Evolutionary conservation across 768 basidiomycete genomes (phyloP).

Genomic region (Boletus bicolor): DNA sequence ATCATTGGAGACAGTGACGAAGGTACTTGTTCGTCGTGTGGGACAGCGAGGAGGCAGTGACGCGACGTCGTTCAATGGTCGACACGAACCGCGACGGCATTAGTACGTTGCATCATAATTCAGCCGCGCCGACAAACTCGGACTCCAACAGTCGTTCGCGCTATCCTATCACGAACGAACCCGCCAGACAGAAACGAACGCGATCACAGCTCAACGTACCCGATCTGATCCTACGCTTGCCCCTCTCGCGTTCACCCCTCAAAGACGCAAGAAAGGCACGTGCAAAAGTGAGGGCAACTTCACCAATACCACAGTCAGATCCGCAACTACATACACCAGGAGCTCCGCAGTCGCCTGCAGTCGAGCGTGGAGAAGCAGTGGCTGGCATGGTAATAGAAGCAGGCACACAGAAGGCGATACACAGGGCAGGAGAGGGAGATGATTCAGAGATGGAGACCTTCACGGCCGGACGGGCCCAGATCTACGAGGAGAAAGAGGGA

Average conservation of each 20-base stretch:
- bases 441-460: not conserved
- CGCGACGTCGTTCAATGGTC: conserved; percentile 13
- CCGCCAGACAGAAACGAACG: conserved; percentile 31
- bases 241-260: conserved; percentile 47
- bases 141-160: not conserved
- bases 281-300: conserved; percentile 23
- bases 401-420: not conserved
- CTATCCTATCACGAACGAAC: not conserved
- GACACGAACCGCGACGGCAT: conserved; percentile 13
- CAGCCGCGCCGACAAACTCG: not conserved
- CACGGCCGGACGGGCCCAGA: conserved; percentile 5
- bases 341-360: not conserved
- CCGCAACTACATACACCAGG: not conserved
- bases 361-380: not conserved
- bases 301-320: conserved; percentile 11
- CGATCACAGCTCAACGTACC: conserved; percentile 52
- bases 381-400: not conserved
- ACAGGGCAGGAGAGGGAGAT: not conserved
- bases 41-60: not conserved
- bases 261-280: conserved; percentile 46
- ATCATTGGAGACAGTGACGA: not conserved
- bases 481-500: conserved; percentile 12
- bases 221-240: conserved; percentile 44
- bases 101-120: conserved; percentile 4
- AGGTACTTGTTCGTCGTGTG: not conserved